Conservation (phyloP, 2,329 filamentous ascomycete genomes). For the Calonectria pteridis region DNA sequence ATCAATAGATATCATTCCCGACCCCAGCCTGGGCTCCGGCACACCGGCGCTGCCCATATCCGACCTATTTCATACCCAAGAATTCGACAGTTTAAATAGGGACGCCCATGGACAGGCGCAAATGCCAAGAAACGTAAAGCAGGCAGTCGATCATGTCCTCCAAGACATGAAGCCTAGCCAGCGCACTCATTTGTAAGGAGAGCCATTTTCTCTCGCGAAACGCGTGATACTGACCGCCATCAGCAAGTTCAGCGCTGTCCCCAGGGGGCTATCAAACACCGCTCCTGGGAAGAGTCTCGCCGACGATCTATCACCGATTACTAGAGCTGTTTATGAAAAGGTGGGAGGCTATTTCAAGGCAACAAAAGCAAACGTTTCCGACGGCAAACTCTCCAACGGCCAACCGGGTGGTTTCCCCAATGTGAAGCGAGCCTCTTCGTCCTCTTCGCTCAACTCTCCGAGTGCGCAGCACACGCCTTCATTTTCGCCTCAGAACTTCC, state of each 20-base stretch:
- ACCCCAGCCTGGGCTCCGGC: conserved; percentile 70
- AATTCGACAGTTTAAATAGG: conserved; percentile 77
- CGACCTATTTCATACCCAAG: conserved; percentile 63
- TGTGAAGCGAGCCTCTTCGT: conserved; percentile 35
- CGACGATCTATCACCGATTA: conserved; percentile 63
- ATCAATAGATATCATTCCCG: conserved; percentile 72
- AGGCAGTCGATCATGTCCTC: conserved; percentile 80
- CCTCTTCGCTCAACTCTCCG: conserved; percentile 37
- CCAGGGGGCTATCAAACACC: conserved; percentile 37
- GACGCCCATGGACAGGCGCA: conserved; percentile 72
- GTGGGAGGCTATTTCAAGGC: conserved; percentile 56
- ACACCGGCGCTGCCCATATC: conserved; percentile 64
- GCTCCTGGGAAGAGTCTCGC: conserved; percentile 48
- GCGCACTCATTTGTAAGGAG: conserved; percentile 74
- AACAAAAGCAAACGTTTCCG: conserved; percentile 49
- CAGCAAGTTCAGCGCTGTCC: conserved; percentile 65
- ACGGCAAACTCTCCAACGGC: conserved; percentile 53
- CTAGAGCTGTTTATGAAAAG: conserved; percentile 55
- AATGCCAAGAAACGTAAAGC: conserved; percentile 75
- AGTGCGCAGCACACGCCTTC: conserved; percentile 29
- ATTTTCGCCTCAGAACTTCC: conserved; percentile 38
- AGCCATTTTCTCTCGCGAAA: background rate
- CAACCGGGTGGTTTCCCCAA: conserved; percentile 38
- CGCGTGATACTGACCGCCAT: conserved; percentile 42
- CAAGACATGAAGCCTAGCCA: conserved; percentile 80